Conservation (phyloP, 352 stramenopile species). For the Phytophthora pseudosyringae region DNA sequence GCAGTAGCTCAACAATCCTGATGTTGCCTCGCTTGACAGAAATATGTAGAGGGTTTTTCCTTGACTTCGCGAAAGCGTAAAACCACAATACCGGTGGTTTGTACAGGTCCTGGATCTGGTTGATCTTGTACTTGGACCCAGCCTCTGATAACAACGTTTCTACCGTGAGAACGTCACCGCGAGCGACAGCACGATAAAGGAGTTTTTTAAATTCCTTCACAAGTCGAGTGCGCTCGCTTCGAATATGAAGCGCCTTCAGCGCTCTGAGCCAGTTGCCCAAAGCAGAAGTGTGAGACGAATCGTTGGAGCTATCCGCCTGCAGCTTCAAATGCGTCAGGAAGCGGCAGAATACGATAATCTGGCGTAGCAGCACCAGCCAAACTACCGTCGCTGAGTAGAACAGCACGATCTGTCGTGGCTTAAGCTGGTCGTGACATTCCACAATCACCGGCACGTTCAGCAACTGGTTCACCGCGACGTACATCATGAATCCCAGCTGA, state of each 20-base stretch:
- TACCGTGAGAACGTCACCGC: slow-evolving; percentile 51
- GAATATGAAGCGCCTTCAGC: slow-evolving; percentile 40
- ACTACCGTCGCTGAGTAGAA: slow-evolving; percentile 67
- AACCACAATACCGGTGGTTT: slow-evolving; percentile 62
- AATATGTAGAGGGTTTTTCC: slow-evolving; percentile 82
- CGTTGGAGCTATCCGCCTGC: slow-evolving; percentile 68
- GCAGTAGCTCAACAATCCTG: slow-evolving; percentile 62
- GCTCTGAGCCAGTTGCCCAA: slow-evolving; percentile 53
- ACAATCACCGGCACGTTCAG: slow-evolving; percentile 55
- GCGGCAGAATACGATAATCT: slow-evolving; percentile 74
- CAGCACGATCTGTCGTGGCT: slow-evolving; percentile 47
- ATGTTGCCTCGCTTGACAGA: slow-evolving; percentile 63
- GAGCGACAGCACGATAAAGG: slow-evolving; percentile 64
- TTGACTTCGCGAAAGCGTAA: slow-evolving; percentile 66
- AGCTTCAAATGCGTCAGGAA: slow-evolving; percentile 83
- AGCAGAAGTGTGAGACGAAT: slow-evolving; percentile 68
- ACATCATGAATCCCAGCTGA: slow-evolving; percentile 67
- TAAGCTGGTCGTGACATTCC: slow-evolving; percentile 44
- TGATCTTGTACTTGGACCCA: slow-evolving; percentile 40
- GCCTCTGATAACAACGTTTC: slow-evolving; percentile 49
- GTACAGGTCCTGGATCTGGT: slow-evolving; percentile 51
- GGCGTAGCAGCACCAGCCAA: slow-evolving; percentile 62
- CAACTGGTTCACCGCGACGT: slow-evolving; percentile 53
- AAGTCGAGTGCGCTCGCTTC: slow-evolving; percentile 36
- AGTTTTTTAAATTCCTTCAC: slow-evolving; percentile 64